Base-by-base conservation (phyloP, 129 eudicot genomes). In the Arctium lappa region DNA sequence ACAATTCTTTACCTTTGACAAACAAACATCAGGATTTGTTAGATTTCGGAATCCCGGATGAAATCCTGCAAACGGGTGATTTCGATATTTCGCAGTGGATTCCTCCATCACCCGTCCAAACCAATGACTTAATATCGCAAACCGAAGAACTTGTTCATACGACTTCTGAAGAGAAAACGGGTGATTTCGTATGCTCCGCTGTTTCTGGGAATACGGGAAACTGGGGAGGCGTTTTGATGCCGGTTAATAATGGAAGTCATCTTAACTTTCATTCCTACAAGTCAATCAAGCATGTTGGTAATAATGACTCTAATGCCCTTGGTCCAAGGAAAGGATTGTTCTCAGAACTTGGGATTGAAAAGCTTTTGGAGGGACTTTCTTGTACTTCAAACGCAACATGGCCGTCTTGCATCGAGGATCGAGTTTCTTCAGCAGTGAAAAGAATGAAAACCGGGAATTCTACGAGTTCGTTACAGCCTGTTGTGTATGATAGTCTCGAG, bases 301-400 rank as follows among this genome's bases (percentile, higher is more conserved):
- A 12, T 42, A 53, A 48, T 63, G 87, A 74, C 72, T 3, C 82
- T 10, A 73, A 73, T 72, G 82, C 79, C 69, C 70, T 44, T 80
- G 79, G 66, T 72, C 84, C 89, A 3, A 79, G 85, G 46, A 90
- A 91, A 72, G 90, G 90, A 15, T 86, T 95, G 74, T 93, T 95
- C 91, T 91, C 99, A 44, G 86, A 91, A 82, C 87, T 93, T 72
- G 99, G 99, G 36, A 90, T 93, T 44, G 88, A 88, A 63, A 90
- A 86, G 88, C 84, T 89, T 76, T 87, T 93, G 46, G 92, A 88
- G 77, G 93, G 88, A 50, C 73, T 73, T 50, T 77, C 90, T 62
- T 84, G 91, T 79, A 84, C 83, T 81, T 79, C 89, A 46, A 79
- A 63, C 74, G 80, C 88, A 8, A 33, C 39, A 36, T 77, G 87